Conservation (phyloP, 805 yeast species). For the Ogataea methylovora region DNA sequence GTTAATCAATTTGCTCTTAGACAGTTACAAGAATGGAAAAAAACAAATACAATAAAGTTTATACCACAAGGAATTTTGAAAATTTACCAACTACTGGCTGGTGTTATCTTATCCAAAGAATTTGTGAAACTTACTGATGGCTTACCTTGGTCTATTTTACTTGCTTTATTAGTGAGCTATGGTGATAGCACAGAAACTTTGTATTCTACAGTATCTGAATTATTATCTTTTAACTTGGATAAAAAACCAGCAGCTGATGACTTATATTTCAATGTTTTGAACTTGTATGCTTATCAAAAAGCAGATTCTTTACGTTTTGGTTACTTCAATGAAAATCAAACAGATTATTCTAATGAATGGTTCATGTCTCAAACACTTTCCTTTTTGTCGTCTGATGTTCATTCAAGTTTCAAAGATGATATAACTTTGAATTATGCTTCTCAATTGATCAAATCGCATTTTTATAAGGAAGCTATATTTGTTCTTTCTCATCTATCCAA, state of each 20-base stretch:
- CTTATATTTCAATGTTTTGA: slow-evolving; percentile 18
- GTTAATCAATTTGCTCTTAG: slow-evolving; percentile 46
- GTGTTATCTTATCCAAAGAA: slow-evolving; percentile 29
- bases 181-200: slow-evolving; percentile 42
- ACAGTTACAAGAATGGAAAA: slow-evolving; percentile 65
- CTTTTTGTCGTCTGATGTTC: slow-evolving; percentile 12
- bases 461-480: slow-evolving; percentile 54
- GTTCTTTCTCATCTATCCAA: slow-evolving; percentile 50
- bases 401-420: slow-evolving; percentile 9
- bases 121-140: slow-evolving; percentile 29
- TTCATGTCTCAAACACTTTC: neutral
- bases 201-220: slow-evolving; percentile 22
- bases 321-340: neutral
- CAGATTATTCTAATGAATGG: slow-evolving; percentile 1
- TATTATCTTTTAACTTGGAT: slow-evolving; percentile 10
- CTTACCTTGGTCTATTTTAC: slow-evolving; percentile 59
- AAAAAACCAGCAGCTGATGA: slow-evolving; percentile 6
- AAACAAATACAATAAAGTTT: slow-evolving; percentile 27
- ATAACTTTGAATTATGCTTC: slow-evolving; percentile 34
- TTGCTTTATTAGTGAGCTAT: slow-evolving; percentile 57
- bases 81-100: slow-evolving; percentile 59
- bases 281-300: slow-evolving; percentile 19
- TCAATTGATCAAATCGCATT: slow-evolving; percentile 38
- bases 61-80: slow-evolving; percentile 51
- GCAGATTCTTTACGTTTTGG: slow-evolving; percentile 3